Evolutionary conservation across 345 rosid genomes (phyloP).

Genomic region (Psidium friedrichsthalianum): DNA sequence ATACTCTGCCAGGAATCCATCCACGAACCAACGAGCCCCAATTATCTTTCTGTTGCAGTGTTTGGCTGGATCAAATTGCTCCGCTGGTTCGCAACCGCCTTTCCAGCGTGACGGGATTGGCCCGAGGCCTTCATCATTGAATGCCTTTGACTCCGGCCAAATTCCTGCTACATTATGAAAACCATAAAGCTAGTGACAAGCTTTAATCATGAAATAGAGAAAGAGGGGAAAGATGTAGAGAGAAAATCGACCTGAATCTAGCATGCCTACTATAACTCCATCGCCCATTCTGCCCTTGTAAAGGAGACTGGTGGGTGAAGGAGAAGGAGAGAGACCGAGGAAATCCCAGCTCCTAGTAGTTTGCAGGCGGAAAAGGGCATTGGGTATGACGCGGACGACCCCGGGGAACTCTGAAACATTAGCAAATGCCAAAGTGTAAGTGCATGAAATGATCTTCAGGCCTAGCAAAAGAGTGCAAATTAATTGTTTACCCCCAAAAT

Average conservation of each 20-base stretch:
- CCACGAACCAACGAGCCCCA: constrained; percentile 33
- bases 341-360: constrained; percentile 64
- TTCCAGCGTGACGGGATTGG: constrained; percentile 44
- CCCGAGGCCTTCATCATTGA: constrained; percentile 32
- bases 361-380: constrained; percentile 38
- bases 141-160: constrained; percentile 43
- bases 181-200: background rate
- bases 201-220: background rate
- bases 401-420: constrained; percentile 32
- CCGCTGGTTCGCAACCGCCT: constrained; percentile 29
- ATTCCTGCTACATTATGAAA: constrained; percentile 1
- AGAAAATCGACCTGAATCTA: constrained; percentile 41
- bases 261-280: constrained; percentile 47
- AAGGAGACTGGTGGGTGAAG: constrained; percentile 24
- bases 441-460: background rate
- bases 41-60: constrained; percentile 43
- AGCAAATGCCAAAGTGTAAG: background rate
- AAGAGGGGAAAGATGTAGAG: background rate
- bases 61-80: constrained; percentile 12
- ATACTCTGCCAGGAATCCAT: constrained; percentile 25
- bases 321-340: constrained; percentile 35
- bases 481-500: background rate
- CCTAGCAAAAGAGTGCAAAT: background rate
- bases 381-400: constrained; percentile 43
- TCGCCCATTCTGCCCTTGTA: constrained; percentile 52